These are phyloP conservation scores for Diospyros kaki DNA, from an alignment of 148 eudicot species.

Conservation along the genomic window DNA sequence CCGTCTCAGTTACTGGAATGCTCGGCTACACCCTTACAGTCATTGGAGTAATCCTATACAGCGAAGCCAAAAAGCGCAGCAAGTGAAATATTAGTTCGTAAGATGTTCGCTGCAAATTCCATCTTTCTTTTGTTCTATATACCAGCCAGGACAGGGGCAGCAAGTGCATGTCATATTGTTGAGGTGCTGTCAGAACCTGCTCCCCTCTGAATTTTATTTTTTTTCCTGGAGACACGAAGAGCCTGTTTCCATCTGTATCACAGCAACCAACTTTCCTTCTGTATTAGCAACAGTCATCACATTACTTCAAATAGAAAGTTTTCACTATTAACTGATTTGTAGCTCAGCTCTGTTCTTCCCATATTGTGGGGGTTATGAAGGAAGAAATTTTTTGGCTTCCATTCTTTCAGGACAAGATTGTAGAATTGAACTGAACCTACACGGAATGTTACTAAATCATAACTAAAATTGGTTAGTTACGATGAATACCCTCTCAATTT, in stretches of 20 bases:
- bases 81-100: slow-evolving; percentile 26
- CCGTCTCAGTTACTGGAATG: slow-evolving; percentile 91
- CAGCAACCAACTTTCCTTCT: slow-evolving; percentile 25
- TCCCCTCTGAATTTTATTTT: slow-evolving; percentile 17
- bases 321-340: slow-evolving; percentile 9
- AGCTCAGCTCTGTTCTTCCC: slow-evolving; percentile 17
- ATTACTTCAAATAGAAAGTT: slow-evolving; percentile 16
- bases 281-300: slow-evolving; percentile 19
- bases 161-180: slow-evolving; percentile 10
- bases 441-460: slow-evolving; percentile 19
- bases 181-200: slow-evolving; percentile 8
- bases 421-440: slow-evolving; percentile 20
- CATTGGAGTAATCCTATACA: slow-evolving; percentile 72
- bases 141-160: slow-evolving; percentile 8
- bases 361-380: slow-evolving; percentile 16
- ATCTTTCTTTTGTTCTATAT: slow-evolving; percentile 11
- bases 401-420: slow-evolving; percentile 32
- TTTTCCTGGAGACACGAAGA: slow-evolving; percentile 3
- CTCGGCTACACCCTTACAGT: slow-evolving; percentile 81
- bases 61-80: slow-evolving; percentile 88
- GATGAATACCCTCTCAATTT: slow-evolving; percentile 8
- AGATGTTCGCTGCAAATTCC: slow-evolving; percentile 14
- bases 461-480: slow-evolving; percentile 21
- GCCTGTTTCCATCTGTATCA: not conserved
- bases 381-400: slow-evolving; percentile 9